These are phyloP conservation scores for Aspergillus hiratsukae DNA, from an alignment of 2,329 filamentous ascomycete genomes.

Conservation along the genomic window DNA sequence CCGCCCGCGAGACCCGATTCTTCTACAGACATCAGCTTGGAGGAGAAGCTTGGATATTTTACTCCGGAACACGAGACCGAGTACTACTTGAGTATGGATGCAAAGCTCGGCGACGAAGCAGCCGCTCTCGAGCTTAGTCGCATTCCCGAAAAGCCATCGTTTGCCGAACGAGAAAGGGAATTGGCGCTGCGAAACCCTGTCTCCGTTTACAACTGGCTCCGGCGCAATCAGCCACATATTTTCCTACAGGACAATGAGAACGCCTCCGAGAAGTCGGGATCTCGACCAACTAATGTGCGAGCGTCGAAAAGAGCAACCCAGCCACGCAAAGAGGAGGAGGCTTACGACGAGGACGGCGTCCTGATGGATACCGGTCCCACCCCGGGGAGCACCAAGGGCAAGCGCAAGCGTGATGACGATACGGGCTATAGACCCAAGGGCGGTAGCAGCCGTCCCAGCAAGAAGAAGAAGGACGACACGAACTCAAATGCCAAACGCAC, in stretches of 20 bases:
- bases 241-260: slow-evolving; percentile 72
- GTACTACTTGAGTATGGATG: slow-evolving; percentile 40
- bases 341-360: slow-evolving; percentile 42
- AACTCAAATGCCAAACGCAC: slow-evolving; percentile 26
- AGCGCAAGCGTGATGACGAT: slow-evolving; percentile 47
- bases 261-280: slow-evolving; percentile 38
- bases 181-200: slow-evolving; percentile 70
- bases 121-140: slow-evolving; percentile 51
- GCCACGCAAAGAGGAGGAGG: slow-evolving; percentile 37
- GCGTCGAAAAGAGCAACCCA: slow-evolving; percentile 39
- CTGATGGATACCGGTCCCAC: slow-evolving; percentile 34
- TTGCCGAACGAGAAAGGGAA: slow-evolving; percentile 52
- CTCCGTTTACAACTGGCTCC: slow-evolving; percentile 93
- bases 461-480: slow-evolving; percentile 41
- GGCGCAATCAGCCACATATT: slow-evolving; percentile 76
- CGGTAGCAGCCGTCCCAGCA: slow-evolving; percentile 34
- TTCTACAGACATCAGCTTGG: slow-evolving; percentile 17
- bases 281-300: slow-evolving; percentile 37
- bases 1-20: slow-evolving; percentile 11
- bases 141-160: slow-evolving; percentile 33
- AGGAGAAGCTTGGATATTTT: slow-evolving; percentile 40
- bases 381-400: slow-evolving; percentile 33
- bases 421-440: slow-evolving; percentile 45
- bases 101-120: slow-evolving; percentile 35
- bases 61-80: slow-evolving; percentile 42